phyloP scores from a whole-genome alignment of 2,329 filamentous ascomycete genomes.

The Colletotrichum sp. region DNA sequence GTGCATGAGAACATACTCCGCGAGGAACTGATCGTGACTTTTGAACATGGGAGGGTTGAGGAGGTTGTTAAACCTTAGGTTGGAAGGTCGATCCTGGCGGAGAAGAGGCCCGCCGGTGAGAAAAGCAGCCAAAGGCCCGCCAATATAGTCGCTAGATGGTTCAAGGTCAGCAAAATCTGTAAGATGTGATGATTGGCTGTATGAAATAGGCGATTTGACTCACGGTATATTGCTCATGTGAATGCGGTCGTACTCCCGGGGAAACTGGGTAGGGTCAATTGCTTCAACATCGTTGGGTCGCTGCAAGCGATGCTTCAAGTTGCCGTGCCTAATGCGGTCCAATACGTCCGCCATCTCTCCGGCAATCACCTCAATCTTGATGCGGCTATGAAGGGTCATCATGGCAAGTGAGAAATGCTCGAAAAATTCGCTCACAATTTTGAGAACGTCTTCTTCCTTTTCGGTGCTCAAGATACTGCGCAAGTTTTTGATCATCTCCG shows the following conservation, averaged over 20 bases:
- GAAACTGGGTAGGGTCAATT: constrained; percentile 27
- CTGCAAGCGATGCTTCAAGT: constrained; percentile 23
- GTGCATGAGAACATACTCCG: constrained; percentile 33
- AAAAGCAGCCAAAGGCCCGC: constrained; percentile 29
- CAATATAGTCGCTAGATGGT: constrained; percentile 27
- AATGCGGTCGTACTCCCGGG: constrained; percentile 29
- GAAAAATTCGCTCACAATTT: constrained; percentile 1
- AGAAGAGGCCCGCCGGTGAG: constrained; percentile 28
- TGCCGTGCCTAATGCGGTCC: constrained; percentile 23
- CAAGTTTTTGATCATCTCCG: background rate
- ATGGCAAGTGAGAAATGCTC: background rate
- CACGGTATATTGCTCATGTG: constrained; percentile 34
- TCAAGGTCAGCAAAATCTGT: background rate
- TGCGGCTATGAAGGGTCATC: background rate
- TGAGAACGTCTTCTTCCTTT: background rate
- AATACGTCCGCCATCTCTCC: constrained; percentile 34
- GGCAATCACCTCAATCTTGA: constrained; percentile 28
- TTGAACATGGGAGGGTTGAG: constrained; percentile 30
- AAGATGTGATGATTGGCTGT: background rate
- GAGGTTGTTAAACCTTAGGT: constrained; percentile 28
- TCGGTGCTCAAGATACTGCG: background rate
- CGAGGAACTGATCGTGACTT: constrained; percentile 27
- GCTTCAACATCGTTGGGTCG: background rate
- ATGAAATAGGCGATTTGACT: background rate
- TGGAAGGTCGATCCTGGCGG: constrained; percentile 24